Evolutionary conservation across 805 yeast species (phyloP).

Genomic region (Nakazawaea ishiwadae): DNA sequence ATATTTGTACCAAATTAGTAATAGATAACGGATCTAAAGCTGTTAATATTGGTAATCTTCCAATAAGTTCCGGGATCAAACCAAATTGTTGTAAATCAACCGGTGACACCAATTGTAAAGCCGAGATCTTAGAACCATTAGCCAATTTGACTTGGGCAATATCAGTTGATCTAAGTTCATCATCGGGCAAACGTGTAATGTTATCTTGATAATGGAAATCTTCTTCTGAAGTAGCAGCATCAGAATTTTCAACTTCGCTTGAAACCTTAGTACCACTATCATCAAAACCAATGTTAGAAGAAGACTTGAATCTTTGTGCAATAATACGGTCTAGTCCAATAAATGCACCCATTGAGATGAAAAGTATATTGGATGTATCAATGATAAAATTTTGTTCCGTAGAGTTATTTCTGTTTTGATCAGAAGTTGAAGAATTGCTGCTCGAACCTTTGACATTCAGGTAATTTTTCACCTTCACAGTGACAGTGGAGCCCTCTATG

Average conservation of each 20-base stretch:
- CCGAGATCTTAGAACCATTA: constrained; percentile 33
- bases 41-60: constrained; percentile 53
- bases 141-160: constrained; percentile 31
- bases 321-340: constrained; percentile 51
- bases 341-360: constrained; percentile 59
- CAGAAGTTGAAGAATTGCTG: constrained; percentile 11
- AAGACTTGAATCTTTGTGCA: constrained; percentile 30
- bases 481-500: constrained; percentile 51
- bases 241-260: not conserved
- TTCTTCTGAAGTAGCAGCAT: not conserved
- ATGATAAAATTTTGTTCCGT: constrained; percentile 38
- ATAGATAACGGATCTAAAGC: constrained; percentile 41
- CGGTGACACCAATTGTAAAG: constrained; percentile 42
- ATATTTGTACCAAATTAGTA: constrained; percentile 41
- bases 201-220: constrained; percentile 3
- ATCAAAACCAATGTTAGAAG: constrained; percentile 21
- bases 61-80: constrained; percentile 55
- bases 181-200: constrained; percentile 2
- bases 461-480: constrained; percentile 31
- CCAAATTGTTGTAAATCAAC: constrained; percentile 49
- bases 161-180: constrained; percentile 17
- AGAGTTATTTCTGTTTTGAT: not conserved
- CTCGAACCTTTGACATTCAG: constrained; percentile 10
- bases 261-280: constrained; percentile 14
- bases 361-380: constrained; percentile 52